Evolutionary conservation across 2,329 filamentous ascomycete genomes (phyloP).

Genomic region (Stromatinia cepivora): DNA sequence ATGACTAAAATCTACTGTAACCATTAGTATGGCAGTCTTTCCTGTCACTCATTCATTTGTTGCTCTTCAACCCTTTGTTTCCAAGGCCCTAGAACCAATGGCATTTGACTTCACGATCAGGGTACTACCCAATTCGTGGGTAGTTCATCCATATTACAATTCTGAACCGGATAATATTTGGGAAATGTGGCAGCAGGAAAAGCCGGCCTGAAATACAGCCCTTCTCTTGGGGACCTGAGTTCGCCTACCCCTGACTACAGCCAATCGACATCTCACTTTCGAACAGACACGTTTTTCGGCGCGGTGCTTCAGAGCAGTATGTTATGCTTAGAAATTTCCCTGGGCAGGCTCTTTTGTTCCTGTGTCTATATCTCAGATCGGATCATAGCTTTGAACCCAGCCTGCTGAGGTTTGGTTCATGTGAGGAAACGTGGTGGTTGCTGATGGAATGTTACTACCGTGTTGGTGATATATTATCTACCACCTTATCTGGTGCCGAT

Average conservation of each 20-base stretch:
- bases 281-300: no score
- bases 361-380: no score
- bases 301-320: neutral
- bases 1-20: neutral
- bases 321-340: no score
- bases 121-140: no score
- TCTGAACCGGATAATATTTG: neutral
- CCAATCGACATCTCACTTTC: no score
- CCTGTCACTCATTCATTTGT: neutral
- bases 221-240: no score
- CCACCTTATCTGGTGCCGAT: neutral
- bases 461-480: neutral
- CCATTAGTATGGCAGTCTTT: neutral
- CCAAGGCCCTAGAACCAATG: neutral
- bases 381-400: neutral
- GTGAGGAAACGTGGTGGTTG: neutral
- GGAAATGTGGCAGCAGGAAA: neutral
- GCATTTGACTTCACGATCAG: neutral
- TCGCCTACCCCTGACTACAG: no score
- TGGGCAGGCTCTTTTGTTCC: accelerated
- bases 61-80: neutral
- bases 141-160: neutral
- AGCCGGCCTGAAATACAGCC: no score
- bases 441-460: neutral
- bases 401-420: neutral